These are phyloP conservation scores for Dictyostelium intermedium DNA, from an alignment of 78 protist genomes.

Conservation along the genomic window DNA sequence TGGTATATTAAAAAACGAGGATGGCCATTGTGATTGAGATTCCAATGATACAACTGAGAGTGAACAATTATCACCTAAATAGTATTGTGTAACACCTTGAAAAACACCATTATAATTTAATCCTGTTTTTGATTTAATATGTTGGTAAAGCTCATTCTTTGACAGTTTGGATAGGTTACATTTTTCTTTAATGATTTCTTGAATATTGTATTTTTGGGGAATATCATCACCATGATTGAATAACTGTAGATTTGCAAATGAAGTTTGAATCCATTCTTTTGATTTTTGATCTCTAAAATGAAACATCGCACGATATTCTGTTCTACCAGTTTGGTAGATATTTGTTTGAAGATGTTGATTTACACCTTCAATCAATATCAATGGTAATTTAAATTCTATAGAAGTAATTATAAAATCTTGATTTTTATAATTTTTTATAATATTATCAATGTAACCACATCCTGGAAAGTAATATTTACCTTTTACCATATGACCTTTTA, in stretches of 20 bases:
- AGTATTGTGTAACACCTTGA: background rate
- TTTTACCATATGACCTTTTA: conserved; percentile 48
- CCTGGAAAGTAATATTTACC: conserved; percentile 42
- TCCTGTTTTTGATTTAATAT: background rate
- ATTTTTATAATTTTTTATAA: background rate
- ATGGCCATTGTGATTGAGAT: background rate
- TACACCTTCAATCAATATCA: background rate
- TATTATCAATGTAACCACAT: conserved; percentile 34
- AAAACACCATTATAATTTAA: background rate
- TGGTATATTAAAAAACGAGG: conserved; percentile 9
- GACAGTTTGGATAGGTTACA: conserved; percentile 2
- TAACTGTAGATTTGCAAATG: background rate
- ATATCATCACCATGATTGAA: background rate
- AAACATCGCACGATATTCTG: background rate
- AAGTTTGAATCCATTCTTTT: background rate
- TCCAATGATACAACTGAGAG: background rate
- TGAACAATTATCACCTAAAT: conserved; percentile 9
- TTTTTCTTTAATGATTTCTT: background rate
- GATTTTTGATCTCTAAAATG: background rate
- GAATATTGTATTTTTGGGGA: background rate
- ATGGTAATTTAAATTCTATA: conserved; percentile 9
- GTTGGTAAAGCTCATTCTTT: background rate
- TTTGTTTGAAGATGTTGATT: background rate
- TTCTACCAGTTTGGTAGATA: background rate
- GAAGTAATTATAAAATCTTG: background rate